phyloP scores from a whole-genome alignment of 192 early-diverging fungal genomes.

The Spizellomyces punctatus region DNA sequence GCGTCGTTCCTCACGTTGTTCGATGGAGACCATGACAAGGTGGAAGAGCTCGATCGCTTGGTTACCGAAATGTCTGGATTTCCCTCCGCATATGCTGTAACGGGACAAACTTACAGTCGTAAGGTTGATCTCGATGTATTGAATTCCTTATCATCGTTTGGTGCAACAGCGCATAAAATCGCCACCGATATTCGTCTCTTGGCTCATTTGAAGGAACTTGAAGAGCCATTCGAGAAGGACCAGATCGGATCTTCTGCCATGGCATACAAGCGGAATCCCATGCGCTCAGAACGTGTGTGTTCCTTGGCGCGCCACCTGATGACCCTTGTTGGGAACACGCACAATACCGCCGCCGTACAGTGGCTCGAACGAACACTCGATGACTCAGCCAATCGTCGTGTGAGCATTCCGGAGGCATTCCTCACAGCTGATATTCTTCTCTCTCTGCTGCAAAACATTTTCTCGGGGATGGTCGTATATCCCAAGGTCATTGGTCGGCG shows the following conservation, averaged over 20 bases:
- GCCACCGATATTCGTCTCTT: conserved; percentile 95
- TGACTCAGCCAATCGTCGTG: conserved; percentile 94
- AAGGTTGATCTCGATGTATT: conserved; percentile 96
- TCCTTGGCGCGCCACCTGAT: conserved; percentile 93
- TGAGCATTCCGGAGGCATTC: conserved; percentile 95
- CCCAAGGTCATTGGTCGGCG: conserved; percentile 90
- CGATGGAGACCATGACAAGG: conserved; percentile 90
- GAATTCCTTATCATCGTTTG: conserved; percentile 83
- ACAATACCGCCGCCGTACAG: conserved; percentile 89
- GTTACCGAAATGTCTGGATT: conserved; percentile 92
- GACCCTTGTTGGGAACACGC: conserved; percentile 82
- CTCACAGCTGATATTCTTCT: conserved; percentile 96
- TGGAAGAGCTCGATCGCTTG: conserved; percentile 86
- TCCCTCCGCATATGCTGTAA: conserved; percentile 81
- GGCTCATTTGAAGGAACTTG: conserved; percentile 96
- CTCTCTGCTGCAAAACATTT: conserved; percentile 94
- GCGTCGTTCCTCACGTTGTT: conserved; percentile 96
- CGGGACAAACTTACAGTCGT: conserved; percentile 97
- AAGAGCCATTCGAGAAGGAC: conserved; percentile 99
- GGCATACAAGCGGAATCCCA: conserved; percentile 99
- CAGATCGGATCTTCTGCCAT: conserved; percentile 98
- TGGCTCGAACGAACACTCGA: conserved; percentile 98
- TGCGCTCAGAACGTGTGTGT: conserved; percentile 97
- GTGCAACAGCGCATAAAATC: conserved; percentile 95
- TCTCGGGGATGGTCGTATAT: conserved; percentile 96